Evolutionary conservation across 352 stramenopile species (phyloP).

Genomic region (Phytophthora sojae): DNA sequence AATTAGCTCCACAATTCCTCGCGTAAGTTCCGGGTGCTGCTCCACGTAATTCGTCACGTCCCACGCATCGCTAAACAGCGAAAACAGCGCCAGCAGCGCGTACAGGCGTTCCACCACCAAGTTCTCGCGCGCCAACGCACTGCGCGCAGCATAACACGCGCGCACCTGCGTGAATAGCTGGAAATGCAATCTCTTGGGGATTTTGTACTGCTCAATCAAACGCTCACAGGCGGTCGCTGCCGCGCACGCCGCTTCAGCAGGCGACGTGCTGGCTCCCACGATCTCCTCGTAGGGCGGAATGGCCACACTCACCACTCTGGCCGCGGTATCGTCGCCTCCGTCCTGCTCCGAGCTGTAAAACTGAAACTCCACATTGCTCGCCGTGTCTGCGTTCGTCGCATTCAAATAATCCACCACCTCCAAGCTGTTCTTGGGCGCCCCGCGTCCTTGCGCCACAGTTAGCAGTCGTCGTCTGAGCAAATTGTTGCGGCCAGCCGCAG

Average conservation of each 20-base stretch:
- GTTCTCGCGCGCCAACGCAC: conserved; percentile 47
- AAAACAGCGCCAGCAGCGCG: conserved; percentile 77
- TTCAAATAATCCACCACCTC: conserved; percentile 76
- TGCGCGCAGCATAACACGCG: conserved; percentile 45
- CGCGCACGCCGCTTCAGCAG: conserved; percentile 39
- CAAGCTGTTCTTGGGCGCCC: conserved; percentile 54
- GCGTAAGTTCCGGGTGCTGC: conserved; percentile 77
- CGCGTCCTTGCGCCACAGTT: conserved; percentile 56
- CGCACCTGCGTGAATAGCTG: conserved; percentile 75
- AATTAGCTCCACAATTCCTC: conserved; percentile 76
- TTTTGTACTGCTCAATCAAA: conserved; percentile 58
- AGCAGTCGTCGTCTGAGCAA: conserved; percentile 63
- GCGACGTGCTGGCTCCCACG: conserved; percentile 20
- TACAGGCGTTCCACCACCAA: conserved; percentile 75
- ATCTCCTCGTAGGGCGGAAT: conserved; percentile 49
- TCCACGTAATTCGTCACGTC: conserved; percentile 86
- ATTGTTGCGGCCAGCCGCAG: conserved; percentile 45
- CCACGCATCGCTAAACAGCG: conserved; percentile 74
- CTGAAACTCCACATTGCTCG: conserved; percentile 55
- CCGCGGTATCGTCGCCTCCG: conserved; percentile 15
- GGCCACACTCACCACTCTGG: conserved; percentile 48
- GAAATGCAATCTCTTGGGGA: conserved; percentile 79
- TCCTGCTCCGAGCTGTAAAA: conserved; percentile 64
- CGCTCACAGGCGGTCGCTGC: conserved; percentile 57
- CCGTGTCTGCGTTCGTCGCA: conserved; percentile 5